phyloP scores from a whole-genome alignment of 2,329 filamentous ascomycete species.

The Penicillium sp. region DNA sequence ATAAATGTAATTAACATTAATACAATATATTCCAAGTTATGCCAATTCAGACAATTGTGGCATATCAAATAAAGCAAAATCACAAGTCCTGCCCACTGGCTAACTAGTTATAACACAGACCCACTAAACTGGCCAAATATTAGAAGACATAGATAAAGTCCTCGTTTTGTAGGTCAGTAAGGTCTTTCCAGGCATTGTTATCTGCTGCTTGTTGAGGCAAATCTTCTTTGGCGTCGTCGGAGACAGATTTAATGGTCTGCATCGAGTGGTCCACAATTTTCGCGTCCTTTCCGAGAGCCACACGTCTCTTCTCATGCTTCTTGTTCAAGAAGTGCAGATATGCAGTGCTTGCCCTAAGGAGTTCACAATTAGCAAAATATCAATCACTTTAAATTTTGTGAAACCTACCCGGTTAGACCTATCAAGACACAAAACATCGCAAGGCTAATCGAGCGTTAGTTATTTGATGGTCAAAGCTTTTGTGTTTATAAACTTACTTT shows the following conservation, averaged over 20 bases:
- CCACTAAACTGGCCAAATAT: not conserved
- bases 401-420: constrained; percentile 47
- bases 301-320: constrained; percentile 55
- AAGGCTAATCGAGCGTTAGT: constrained; percentile 39
- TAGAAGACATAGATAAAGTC: constrained; percentile 63
- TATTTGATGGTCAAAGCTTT: not conserved
- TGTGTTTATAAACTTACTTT: constrained; percentile 42
- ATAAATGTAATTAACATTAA: too few species aligned
- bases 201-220: constrained; percentile 34
- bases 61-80: not conserved
- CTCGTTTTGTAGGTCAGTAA: constrained; percentile 62
- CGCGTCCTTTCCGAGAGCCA: constrained; percentile 60
- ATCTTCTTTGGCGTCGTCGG: constrained; percentile 30
- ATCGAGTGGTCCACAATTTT: constrained; percentile 61
- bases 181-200: constrained; percentile 57
- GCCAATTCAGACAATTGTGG: not conserved
- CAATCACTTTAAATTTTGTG: not conserved
- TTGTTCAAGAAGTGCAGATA: constrained; percentile 58
- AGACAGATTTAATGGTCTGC: constrained; percentile 40
- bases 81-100: not conserved
- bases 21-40: not conserved
- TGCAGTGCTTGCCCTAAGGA: constrained; percentile 37
- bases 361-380: not conserved
- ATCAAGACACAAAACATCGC: constrained; percentile 62
- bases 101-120: not conserved